Percentiles rank a stretch among this genome's conserved stretches.
Evolutionary conservation across 768 basidiomycete genomes (phyloP).

Genomic region (Fibroporia radiculosa): DNA sequence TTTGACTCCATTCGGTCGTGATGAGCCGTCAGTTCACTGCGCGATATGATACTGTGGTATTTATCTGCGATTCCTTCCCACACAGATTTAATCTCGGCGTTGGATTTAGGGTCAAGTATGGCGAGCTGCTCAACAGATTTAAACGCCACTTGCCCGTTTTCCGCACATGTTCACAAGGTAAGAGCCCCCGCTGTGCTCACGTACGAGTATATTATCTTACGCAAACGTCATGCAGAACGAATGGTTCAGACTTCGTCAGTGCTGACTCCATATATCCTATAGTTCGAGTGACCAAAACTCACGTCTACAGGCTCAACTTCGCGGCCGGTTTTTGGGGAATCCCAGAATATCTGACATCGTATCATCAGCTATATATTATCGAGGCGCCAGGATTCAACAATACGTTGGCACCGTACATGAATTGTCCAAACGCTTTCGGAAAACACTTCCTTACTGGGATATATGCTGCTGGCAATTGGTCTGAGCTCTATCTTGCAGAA

Average conservation of each 20-base stretch:
- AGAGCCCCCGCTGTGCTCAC: background rate
- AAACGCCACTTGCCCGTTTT: slow-evolving; percentile 42
- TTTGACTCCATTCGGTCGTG: slow-evolving; percentile 39
- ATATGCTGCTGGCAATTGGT: slow-evolving; percentile 26
- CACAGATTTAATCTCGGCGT: slow-evolving; percentile 32
- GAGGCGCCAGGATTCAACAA: slow-evolving; percentile 38
- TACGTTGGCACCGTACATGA: slow-evolving; percentile 35
- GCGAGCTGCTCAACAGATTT: slow-evolving; percentile 34
- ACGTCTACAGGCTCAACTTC: slow-evolving; percentile 31
- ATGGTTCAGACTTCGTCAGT: slow-evolving; percentile 27
- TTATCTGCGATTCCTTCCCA: background rate
- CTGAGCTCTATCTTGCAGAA: slow-evolving; percentile 30
- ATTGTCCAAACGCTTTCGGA: slow-evolving; percentile 23
- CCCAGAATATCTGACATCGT: slow-evolving; percentile 30
- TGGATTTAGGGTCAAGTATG: slow-evolving; percentile 40
- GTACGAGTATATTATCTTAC: background rate
- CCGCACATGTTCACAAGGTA: slow-evolving; percentile 37
- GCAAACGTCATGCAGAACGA: slow-evolving; percentile 14
- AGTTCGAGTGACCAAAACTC: slow-evolving; percentile 12
- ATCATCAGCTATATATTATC: slow-evolving; percentile 41
- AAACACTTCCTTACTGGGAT: slow-evolving; percentile 19
- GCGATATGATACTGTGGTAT: background rate
- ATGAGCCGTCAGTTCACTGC: slow-evolving; percentile 24
- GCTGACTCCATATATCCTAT: slow-evolving; percentile 9
- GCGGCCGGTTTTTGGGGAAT: slow-evolving; percentile 43